phyloP scores from a whole-genome alignment of 2,329 filamentous ascomycete species.

The Aureobasidium sp. region DNA sequence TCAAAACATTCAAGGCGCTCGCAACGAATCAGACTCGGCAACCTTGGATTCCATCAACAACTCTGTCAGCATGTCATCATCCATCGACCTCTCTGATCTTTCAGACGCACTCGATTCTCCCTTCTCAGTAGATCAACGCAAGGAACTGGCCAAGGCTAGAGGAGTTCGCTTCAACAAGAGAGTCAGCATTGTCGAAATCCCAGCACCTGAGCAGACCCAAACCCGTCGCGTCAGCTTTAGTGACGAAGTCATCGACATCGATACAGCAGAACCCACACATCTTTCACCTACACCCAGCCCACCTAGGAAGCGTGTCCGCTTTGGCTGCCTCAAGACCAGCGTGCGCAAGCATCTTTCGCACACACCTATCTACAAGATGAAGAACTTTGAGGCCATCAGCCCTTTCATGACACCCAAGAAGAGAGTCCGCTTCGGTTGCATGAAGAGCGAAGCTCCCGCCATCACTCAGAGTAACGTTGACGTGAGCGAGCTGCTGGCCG shows the following conservation, averaged over 20 bases:
- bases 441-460: conserved; percentile 1
- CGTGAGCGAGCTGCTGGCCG: not conserved
- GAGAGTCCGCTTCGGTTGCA: conserved; percentile 9
- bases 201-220: not conserved
- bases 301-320: conserved; percentile 10
- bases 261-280: not conserved
- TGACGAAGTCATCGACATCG: conserved; percentile 14
- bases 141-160: not conserved
- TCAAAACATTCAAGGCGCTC: not conserved
- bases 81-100: not conserved
- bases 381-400: conserved; percentile 6
- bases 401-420: conserved; percentile 11
- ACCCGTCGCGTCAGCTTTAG: conserved; percentile 5
- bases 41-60: not conserved
- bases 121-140: not conserved
- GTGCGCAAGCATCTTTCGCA: conserved; percentile 5
- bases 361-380: conserved; percentile 14
- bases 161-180: conserved; percentile 10
- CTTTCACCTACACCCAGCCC: not conserved
- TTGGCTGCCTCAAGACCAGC: conserved; percentile 9
- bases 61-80: conserved; percentile 5
- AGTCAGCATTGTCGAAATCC: conserved; percentile 10
- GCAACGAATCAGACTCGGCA: not conserved
- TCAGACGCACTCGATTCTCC: not conserved
- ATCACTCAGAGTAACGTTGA: not conserved